Evolutionary conservation across 192 early-diverging fungal genomes (phyloP), one percentile per base, ranked within the genome.

Genomic region (Coemansia sp.): DNA sequence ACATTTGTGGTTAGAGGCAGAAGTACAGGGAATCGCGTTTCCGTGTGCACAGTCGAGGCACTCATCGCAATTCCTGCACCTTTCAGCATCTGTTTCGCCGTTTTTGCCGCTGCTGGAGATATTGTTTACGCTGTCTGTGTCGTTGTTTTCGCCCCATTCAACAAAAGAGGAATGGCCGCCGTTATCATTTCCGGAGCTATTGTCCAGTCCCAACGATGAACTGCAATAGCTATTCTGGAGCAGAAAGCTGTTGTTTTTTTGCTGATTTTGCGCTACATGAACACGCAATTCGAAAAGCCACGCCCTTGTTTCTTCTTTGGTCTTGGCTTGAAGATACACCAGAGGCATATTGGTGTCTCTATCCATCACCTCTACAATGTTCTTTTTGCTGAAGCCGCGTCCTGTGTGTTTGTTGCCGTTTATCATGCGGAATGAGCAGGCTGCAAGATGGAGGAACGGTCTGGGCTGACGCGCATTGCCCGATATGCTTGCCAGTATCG

Each of bases 201-300:
- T 51, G 48, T 51, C 48, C 25, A 26, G 48, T 16, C 23, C 21
- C 48, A 51, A 51, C 25, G 48, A 51, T 25, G 25, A 10, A 25
- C 25, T 10, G 23, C 7, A 26, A 51, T 26, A 25, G 25, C 48
- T 26, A 26, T 51, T 16, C 21, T 51, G 48, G 48, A 26, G 48
- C 10, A 26, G 7, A 7, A 7, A 23, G 13, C 23, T 25, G 23
- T 23, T 13, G 25, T 51, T 26, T 6, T 51, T 9, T 26, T 51
- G 48, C 13, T 51, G 48, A 26, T 26, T 26, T 12, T 51, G 26
- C 26, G 48, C 48, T 26, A 16, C 26, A n/a, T 34, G 25, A 57
- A 34, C 20, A 34, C 67, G 72, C 67, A 75, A 37, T 25, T 68
- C 67, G 13, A 69, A 46, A 45, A 75, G 61, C 72, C 72, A 75